Conservation (phyloP, 176 grass and related monocot species). For the Thinopyrum elongatum region DNA sequence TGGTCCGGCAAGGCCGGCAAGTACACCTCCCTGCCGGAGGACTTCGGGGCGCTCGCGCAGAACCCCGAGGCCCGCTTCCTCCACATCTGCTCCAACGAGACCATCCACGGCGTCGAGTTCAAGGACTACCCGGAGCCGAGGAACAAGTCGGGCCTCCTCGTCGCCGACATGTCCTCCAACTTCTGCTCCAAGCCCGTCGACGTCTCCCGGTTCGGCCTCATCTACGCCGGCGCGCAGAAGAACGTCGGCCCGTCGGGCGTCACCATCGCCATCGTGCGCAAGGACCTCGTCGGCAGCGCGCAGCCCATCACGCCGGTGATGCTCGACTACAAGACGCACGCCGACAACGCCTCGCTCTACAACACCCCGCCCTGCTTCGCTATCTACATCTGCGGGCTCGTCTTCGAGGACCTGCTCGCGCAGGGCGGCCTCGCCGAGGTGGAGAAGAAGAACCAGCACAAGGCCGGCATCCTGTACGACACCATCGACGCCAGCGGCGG, state of each 20-base stretch:
- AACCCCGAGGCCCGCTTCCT: conserved; percentile 76
- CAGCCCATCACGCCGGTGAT: conserved; percentile 90
- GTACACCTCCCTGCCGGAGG: conserved; percentile 71
- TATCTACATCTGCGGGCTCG: conserved; percentile 85
- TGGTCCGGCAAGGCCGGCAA: conserved; percentile 91
- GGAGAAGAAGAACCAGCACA: conserved; percentile 83
- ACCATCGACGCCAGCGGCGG: conserved; percentile 79
- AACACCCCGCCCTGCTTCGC: conserved; percentile 96
- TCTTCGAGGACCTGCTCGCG: conserved; percentile 86
- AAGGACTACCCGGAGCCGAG: conserved; percentile 84
- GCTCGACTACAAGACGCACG: conserved; percentile 96
- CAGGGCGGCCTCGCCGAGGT: conserved; percentile 81
- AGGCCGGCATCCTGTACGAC: conserved; percentile 80
- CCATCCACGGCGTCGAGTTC: conserved; percentile 98
- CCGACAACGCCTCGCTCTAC: conserved; percentile 88
- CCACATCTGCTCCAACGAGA: conserved; percentile 99
- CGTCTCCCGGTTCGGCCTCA: conserved; percentile 80
- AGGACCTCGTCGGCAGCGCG: conserved; percentile 75
- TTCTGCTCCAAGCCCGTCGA: conserved; percentile 99
- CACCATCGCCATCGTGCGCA: conserved; percentile 80
- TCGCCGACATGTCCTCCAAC: conserved; percentile 99
- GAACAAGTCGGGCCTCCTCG: conserved; percentile 55
- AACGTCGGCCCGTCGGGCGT: conserved; percentile 93
- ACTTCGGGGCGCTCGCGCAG: conserved; percentile 52
- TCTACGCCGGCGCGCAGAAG: conserved; percentile 98